Evolutionary conservation across 2,329 filamentous ascomycete genomes (phyloP), one percentile per base, ranked within the genome.

Genomic region (Passalora sequoiae): DNA sequence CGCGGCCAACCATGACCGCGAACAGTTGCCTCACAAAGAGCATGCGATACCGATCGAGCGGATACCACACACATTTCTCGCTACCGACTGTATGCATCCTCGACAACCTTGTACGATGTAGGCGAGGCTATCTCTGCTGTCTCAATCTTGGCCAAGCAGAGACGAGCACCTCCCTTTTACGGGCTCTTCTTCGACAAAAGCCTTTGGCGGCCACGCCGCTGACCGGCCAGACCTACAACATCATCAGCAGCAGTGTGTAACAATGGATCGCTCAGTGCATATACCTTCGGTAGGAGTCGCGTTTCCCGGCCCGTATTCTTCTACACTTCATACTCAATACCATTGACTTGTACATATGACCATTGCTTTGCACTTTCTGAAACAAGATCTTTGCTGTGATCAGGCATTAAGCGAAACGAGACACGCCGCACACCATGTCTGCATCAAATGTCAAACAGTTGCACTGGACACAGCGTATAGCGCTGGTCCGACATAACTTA

Each of bases 391-490:
- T n/a, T n/a, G n/a, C n/a, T n/a, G n/a, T n/a, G n/a, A n/a, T n/a
- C n/a, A n/a, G n/a, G n/a, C n/a, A n/a, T n/a, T n/a, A n/a, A n/a
- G n/a, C n/a, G n/a, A n/a, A n/a, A n/a, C n/a, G n/a, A n/a, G n/a
- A n/a, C n/a, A n/a, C n/a, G n/a, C n/a, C 6, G 3, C 17, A 19
- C 30, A 12, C 32, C n/a, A 62, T 64, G 57, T 44, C 51, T 19
- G 35, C 47, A 31, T 38, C 44, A 21, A 52, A 47, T 43, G 53
- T 56, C 44, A 55, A 65, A 36, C 63, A 62, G 43, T 60, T 72
- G 20, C 68, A 71, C 44, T 72, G 69, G 69, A 69, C 62, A 13
- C 69, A 72, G 55, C 63, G 68, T 5, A 56, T 72, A 32, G 69
- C 69, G 6, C 59, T 72, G 1, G 62, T 71, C 22, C 57, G 68